phyloP scores from a whole-genome alignment of 768 basidiomycete species.

The Steccherinum ochraceum region DNA sequence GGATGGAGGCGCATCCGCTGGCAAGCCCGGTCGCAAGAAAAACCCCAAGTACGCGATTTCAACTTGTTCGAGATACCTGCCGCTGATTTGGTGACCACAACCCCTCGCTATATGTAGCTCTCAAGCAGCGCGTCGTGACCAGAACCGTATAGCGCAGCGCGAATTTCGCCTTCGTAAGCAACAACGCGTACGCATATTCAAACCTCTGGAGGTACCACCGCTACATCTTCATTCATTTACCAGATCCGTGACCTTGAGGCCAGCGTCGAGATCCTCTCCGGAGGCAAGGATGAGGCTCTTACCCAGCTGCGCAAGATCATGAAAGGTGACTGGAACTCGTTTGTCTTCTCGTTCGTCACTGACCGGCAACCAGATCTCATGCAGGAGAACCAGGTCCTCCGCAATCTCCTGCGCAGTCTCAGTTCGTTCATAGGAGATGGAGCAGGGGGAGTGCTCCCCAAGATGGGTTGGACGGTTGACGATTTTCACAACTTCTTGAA shows the following conservation, averaged over 20 bases:
- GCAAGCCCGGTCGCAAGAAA: constrained; percentile 79
- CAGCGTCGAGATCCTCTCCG: constrained; percentile 89
- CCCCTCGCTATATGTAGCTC: constrained; percentile 43
- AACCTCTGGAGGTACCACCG: not conserved
- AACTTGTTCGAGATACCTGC: constrained; percentile 10
- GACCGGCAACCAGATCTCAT: constrained; percentile 56
- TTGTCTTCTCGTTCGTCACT: constrained; percentile 7
- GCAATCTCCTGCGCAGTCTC: constrained; percentile 70
- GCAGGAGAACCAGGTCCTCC: constrained; percentile 82
- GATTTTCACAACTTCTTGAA: constrained; percentile 82
- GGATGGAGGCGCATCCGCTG: constrained; percentile 13
- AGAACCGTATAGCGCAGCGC: constrained; percentile 88
- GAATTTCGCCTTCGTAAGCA: constrained; percentile 92
- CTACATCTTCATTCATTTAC: constrained; percentile 5
- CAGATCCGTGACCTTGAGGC: constrained; percentile 95
- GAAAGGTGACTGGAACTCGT: constrained; percentile 40
- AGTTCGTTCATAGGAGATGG: constrained; percentile 85
- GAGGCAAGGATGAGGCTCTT: constrained; percentile 84
- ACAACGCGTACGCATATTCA: constrained; percentile 50
- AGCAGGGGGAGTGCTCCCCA: constrained; percentile 66
- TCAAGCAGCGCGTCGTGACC: constrained; percentile 82
- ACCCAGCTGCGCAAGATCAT: constrained; percentile 78
- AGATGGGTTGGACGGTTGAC: constrained; percentile 70
- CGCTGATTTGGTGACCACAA: constrained; percentile 24
- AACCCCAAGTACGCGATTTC: constrained; percentile 66